These are phyloP conservation scores for Mycena amicta DNA, from an alignment of 768 basidiomycete genomes.

Conservation along the genomic window DNA sequence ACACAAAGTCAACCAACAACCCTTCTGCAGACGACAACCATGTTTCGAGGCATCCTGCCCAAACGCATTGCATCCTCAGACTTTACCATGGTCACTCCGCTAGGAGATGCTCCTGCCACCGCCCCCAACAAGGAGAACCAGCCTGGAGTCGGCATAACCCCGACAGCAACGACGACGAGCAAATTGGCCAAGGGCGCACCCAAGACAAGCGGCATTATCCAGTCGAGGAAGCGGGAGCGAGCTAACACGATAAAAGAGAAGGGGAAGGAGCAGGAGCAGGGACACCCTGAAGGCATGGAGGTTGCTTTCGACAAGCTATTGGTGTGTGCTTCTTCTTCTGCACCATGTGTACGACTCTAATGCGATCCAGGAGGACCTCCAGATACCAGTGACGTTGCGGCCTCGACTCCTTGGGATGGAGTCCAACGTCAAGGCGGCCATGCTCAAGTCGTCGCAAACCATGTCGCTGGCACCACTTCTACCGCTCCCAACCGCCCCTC, in stretches of 20 bases:
- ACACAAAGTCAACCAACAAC: conserved; percentile 24
- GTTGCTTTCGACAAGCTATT: conserved; percentile 81
- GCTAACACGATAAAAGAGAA: conserved; percentile 51
- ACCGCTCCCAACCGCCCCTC: conserved; percentile 33
- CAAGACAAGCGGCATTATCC: conserved; percentile 36
- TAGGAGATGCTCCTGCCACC: conserved; percentile 47
- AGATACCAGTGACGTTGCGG: conserved; percentile 78
- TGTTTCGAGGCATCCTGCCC: conserved; percentile 84
- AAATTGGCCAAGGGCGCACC: conserved; percentile 10
- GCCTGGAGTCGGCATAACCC: conserved; percentile 14
- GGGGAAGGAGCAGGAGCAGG: conserved; percentile 38
- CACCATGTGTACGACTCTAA: not conserved
- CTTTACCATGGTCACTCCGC: conserved; percentile 70
- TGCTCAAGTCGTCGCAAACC: conserved; percentile 84
- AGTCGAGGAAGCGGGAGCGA: conserved; percentile 41
- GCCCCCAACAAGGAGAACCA: conserved; percentile 67
- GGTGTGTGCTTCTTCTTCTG: conserved; percentile 47
- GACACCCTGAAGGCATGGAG: conserved; percentile 44
- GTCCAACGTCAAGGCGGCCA: conserved; percentile 83
- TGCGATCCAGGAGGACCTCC: conserved; percentile 74
- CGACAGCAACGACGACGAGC: conserved; percentile 16
- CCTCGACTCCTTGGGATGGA: conserved; percentile 84
- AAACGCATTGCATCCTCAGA: conserved; percentile 68
- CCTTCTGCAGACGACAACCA: conserved; percentile 37
- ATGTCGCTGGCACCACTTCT: conserved; percentile 47